These are phyloP conservation scores for Trametes cinnabarina DNA, from an alignment of 768 basidiomycete species.

Conservation along the genomic window DNA sequence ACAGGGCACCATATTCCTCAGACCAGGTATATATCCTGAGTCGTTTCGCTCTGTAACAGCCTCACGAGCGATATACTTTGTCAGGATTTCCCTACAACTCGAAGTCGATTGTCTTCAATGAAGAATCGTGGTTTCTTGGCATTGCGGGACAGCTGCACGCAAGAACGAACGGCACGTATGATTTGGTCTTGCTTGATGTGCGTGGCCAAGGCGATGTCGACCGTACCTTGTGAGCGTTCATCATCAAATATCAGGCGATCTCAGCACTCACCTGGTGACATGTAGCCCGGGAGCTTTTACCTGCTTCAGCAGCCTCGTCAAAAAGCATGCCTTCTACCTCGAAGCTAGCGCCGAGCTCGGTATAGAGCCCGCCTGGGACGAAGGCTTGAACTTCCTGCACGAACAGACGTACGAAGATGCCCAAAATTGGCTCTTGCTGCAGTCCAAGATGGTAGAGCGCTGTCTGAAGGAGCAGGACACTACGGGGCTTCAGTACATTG, in stretches of 20 bases:
- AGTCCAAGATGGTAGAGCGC: neutral
- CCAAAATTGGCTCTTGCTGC: neutral
- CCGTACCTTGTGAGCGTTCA: too few species aligned
- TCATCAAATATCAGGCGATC: too few species aligned
- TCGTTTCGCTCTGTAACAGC: too few species aligned
- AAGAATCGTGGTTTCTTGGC: neutral
- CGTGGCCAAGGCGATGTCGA: neutral
- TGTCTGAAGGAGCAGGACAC: neutral
- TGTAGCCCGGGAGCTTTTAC: neutral
- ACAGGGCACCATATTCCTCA: neutral
- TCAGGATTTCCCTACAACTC: neutral
- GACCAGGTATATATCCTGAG: neutral
- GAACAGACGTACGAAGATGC: neutral
- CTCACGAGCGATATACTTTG: neutral
- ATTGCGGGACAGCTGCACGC: neutral
- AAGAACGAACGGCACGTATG: neutral
- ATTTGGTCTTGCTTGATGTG: neutral
- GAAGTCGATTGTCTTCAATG: neutral
- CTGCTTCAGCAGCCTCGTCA: neutral
- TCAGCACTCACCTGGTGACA: too few species aligned
- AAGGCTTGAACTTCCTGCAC: neutral
- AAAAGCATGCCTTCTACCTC: neutral
- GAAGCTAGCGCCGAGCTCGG: neutral
- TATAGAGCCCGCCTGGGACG: neutral
- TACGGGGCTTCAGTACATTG: neutral